Evolutionary conservation across 257 asterid genomes (phyloP).

Genomic region (Verbena officinalis): DNA sequence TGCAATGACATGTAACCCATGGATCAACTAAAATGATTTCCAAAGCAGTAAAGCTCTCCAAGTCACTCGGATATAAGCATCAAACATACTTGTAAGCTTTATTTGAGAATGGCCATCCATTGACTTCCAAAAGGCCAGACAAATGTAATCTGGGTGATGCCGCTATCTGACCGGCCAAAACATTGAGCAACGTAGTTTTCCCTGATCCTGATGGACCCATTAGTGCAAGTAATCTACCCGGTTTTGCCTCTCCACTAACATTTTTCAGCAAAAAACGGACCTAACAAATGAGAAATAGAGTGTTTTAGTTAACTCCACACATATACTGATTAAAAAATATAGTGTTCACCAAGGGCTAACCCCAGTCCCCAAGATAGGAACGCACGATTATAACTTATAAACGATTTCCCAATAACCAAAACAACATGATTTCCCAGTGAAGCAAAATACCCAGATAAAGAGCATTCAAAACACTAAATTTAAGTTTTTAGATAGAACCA

Average conservation of each 20-base stretch:
- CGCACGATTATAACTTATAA: background rate
- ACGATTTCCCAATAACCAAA: constrained; percentile 2
- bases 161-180: constrained; percentile 82
- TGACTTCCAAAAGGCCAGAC: constrained; percentile 91
- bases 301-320: constrained; percentile 25
- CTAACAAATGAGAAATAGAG: constrained; percentile 37
- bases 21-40: constrained; percentile 17
- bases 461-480: constrained; percentile 7
- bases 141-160: constrained; percentile 78
- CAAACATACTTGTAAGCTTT: constrained; percentile 63
- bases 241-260: constrained; percentile 90
- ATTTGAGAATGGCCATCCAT: constrained; percentile 68
- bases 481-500: background rate
- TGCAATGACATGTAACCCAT: constrained; percentile 39
- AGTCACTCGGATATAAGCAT: constrained; percentile 1
- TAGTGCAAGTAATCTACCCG: constrained; percentile 89
- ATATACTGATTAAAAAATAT: constrained; percentile 15
- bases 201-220: constrained; percentile 99
- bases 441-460: background rate
- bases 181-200: constrained; percentile 92
- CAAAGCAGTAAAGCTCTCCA: constrained; percentile 3
- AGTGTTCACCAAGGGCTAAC: background rate
- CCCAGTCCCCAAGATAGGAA: constrained; percentile 4
- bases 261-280: constrained; percentile 77
- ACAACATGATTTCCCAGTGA: background rate